Base-by-base conservation (phyloP, 805 yeast genomes). In the Starmerella lactis-condensi region DNA sequence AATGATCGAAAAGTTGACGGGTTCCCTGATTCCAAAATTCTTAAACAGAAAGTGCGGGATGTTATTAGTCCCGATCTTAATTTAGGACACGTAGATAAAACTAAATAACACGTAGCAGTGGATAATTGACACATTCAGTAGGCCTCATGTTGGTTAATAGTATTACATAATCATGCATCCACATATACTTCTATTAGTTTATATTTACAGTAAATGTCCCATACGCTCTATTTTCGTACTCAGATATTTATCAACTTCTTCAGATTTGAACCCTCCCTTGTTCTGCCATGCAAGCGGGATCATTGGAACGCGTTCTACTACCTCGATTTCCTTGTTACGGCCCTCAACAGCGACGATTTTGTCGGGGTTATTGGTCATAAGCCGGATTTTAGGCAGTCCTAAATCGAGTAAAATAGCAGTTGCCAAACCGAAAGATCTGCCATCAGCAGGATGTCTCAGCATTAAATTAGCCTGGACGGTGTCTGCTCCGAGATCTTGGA, bases 401-500 rank as follows among this genome's bases (percentile, higher is more conserved):
- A 89, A 61, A 53, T 89, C 99, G 28, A 74, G 49, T 32, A 89
- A 60, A 23, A 89, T 89, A 2, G 96, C 89, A 7, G 95, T 89
- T 5, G 96, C 98, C 37, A 89, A 60, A 1, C 89, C 72, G 51
- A 85, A 89, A 27, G 83, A 75, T 45, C 99, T 70, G n/a, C 78
- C 93, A 54, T 89, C 99, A 0, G 95, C 96, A 5, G 99, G 99
- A 47, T 89, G 99, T 44, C 93, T 68, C 40, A 89, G 63, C 58
- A 89, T 53, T 36, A 89, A 58, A 54, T 89, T 89, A 6, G 98
- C 98, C 53, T 83, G 91, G 4, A 89, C 96, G 0, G 99, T 89
- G 53, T 89, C 99, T 6, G 96, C 96, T 5, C 99, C 99, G 35
- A 89, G 61, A 56, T 89, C 99, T 59, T 89, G 99, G 41, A 89